These are phyloP conservation scores for Phylloporus arenicola DNA, from an alignment of 768 basidiomycete species.

Conservation along the genomic window DNA sequence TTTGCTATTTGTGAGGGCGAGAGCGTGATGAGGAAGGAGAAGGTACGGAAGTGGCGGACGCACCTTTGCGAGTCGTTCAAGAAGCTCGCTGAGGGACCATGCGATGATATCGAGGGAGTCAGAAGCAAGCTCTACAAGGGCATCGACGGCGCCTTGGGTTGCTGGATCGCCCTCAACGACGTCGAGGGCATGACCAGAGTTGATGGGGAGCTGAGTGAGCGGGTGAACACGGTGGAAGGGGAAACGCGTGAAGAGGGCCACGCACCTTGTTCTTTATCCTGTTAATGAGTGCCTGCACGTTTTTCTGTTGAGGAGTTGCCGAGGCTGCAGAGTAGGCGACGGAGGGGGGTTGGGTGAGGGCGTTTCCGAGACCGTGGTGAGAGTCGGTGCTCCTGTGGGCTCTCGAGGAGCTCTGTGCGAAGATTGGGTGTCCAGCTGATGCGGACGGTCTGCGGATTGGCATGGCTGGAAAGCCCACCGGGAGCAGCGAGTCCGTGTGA, in stretches of 20 bases:
- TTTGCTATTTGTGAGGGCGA: constrained; percentile 43
- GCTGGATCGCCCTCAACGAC: constrained; percentile 72
- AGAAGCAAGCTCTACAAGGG: constrained; percentile 71
- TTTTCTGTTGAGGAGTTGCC: constrained; percentile 71
- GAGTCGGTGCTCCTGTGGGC: constrained; percentile 64
- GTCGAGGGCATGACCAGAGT: constrained; percentile 72
- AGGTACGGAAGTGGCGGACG: constrained; percentile 10
- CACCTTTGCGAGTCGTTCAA: constrained; percentile 78
- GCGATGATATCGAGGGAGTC: constrained; percentile 79
- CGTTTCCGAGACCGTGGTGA: constrained; percentile 37
- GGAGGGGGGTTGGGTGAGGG: constrained; percentile 30
- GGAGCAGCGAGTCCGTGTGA: constrained; percentile 18
- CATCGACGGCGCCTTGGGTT: constrained; percentile 69
- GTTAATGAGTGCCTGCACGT: constrained; percentile 73
- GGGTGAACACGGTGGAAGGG: not conserved
- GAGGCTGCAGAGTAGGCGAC: constrained; percentile 34
- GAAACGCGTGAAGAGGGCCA: constrained; percentile 2
- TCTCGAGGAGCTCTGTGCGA: constrained; percentile 37
- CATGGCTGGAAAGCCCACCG: constrained; percentile 27
- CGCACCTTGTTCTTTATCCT: constrained; percentile 76
- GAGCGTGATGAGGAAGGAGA: constrained; percentile 9
- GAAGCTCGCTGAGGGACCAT: constrained; percentile 66
- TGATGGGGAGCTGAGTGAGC: constrained; percentile 64
- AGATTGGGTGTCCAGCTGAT: constrained; percentile 38
- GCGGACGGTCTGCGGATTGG: constrained; percentile 62